phyloP scores from a whole-genome alignment of 768 basidiomycete species.

The Daedalea quercina region DNA sequence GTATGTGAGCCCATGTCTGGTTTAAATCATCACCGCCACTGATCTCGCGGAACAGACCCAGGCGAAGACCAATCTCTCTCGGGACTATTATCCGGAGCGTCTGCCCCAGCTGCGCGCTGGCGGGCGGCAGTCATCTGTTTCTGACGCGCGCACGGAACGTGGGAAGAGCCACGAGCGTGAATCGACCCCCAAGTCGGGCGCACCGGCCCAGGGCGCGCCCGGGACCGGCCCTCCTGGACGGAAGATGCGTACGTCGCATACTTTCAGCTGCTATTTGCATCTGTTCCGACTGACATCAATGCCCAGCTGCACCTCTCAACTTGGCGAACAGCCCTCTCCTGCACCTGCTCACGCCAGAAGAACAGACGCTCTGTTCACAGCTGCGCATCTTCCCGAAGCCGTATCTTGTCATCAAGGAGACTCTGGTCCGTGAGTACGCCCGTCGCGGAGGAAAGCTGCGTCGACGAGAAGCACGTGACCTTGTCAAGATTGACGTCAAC shows the following conservation, averaged over 20 bases:
- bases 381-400: conserved; percentile 92
- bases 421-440: conserved; percentile 88
- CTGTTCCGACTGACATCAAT: conserved; percentile 2
- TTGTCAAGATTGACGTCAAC: conserved; percentile 90
- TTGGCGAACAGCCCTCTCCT: conserved; percentile 86
- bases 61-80: conserved; percentile 49
- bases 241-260: conserved; percentile 31
- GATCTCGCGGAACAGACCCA: conserved; percentile 40
- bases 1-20: conserved; percentile 41
- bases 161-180: conserved; percentile 58
- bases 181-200: conserved; percentile 43
- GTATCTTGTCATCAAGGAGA: conserved; percentile 94
- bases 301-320: conserved; percentile 63
- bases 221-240: conserved; percentile 34
- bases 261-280: not conserved
- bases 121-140: conserved; percentile 46
- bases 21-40: conserved; percentile 5
- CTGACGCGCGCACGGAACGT: conserved; percentile 46
- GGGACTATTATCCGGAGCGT: conserved; percentile 52
- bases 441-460: conserved; percentile 83
- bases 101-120: conserved; percentile 43
- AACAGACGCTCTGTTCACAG: conserved; percentile 82
- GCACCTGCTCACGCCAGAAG: conserved; percentile 82
- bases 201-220: conserved; percentile 13
- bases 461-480: conserved; percentile 79